These are phyloP conservation scores for Kappamyces sp. DNA, from an alignment of 192 early-diverging fungal species.

Conservation along the genomic window DNA sequence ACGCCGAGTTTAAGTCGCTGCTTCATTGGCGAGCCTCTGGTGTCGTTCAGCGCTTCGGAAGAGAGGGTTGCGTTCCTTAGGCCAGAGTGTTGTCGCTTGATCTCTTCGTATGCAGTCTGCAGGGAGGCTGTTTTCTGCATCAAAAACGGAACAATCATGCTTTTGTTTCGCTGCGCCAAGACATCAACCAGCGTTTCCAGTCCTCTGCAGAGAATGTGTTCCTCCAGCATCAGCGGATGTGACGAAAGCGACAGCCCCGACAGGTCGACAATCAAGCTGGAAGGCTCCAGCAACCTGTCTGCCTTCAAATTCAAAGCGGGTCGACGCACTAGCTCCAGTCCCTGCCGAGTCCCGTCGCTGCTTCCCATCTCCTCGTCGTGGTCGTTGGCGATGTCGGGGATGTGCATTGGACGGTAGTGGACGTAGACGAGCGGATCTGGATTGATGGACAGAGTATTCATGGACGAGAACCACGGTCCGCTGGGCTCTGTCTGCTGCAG, in stretches of 20 bases:
- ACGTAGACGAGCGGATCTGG: slow-evolving; percentile 8
- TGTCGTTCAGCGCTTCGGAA: not conserved
- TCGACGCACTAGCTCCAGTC: not conserved
- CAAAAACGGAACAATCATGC: slow-evolving; percentile 28
- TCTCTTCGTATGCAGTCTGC: not conserved
- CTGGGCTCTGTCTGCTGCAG: slow-evolving; percentile 10
- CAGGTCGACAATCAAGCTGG: slow-evolving; percentile 35
- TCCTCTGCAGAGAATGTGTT: slow-evolving; percentile 31
- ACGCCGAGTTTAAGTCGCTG: slow-evolving; percentile 2
- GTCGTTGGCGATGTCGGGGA: not conserved
- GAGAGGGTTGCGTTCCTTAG: not conserved
- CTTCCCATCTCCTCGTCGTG: not conserved
- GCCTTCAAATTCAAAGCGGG: not conserved
- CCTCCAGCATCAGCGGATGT: slow-evolving; percentile 46
- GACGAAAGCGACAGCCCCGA: slow-evolving; percentile 25
- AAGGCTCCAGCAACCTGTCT: slow-evolving; percentile 10
- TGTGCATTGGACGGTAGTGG: not conserved
- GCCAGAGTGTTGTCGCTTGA: not conserved
- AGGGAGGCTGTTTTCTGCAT: slow-evolving; percentile 27
- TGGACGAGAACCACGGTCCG: slow-evolving; percentile 4
- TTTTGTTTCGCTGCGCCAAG: slow-evolving; percentile 25
- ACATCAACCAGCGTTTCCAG: slow-evolving; percentile 30
- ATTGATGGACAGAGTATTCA: not conserved
- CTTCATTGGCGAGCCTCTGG: not conserved
- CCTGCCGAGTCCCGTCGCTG: not conserved